A percentile compares a stretch with the other conserved stretches of the same genome.
These are phyloP conservation scores for Kwoniella heveanensis DNA, from an alignment of 768 basidiomycete species.

Conservation along the genomic window DNA sequence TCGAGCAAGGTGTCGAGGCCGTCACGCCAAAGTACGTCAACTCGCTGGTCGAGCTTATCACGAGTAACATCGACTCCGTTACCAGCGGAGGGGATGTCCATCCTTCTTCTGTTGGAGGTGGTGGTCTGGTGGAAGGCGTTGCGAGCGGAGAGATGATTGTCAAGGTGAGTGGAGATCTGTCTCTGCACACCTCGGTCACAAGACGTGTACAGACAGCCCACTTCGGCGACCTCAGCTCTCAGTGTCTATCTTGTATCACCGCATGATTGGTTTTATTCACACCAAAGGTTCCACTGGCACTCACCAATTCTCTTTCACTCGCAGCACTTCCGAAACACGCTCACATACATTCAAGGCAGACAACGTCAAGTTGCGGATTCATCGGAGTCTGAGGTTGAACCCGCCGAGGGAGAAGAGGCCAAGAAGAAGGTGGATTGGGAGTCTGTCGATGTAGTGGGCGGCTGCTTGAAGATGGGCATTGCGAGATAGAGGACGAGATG, in stretches of 20 bases:
- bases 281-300: no score
- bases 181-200: no score
- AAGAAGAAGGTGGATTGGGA: conserved; percentile 67
- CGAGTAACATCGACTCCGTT: conserved; percentile 88
- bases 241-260: no score
- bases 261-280: no score
- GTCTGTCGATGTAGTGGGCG: conserved; percentile 85
- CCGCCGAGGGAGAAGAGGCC: conserved; percentile 20
- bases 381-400: conserved; percentile 41
- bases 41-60: conserved; percentile 92
- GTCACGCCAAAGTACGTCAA: conserved; percentile 97
- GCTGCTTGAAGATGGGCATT: conserved; percentile 79
- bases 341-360: conserved; percentile 76
- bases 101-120: conserved; percentile 59
- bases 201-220: no score
- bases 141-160: conserved; percentile 89
- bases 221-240: no score
- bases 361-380: conserved; percentile 60
- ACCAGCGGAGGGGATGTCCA: conserved; percentile 73
- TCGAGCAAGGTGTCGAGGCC: conserved; percentile 87
- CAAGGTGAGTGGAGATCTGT: conserved; percentile 35
- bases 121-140: conserved; percentile 87
- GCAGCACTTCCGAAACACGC: conserved; percentile 88
- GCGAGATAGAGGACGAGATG: no score
- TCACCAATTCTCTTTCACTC: conserved; percentile 48